Conservation (phyloP, 2,329 filamentous ascomycete genomes). For the Phoma sp. region DNA sequence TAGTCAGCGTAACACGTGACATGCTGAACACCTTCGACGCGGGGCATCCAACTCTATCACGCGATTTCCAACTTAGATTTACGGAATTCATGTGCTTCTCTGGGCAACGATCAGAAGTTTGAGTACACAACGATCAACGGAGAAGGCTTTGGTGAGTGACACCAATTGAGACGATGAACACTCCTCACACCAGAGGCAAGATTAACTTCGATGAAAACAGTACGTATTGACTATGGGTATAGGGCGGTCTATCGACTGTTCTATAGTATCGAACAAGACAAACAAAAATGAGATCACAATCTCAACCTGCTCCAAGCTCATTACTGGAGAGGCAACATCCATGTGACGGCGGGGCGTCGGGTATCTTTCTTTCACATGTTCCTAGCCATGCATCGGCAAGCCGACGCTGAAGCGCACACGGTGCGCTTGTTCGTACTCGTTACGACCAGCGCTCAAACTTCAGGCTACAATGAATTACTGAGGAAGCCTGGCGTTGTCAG, state of each 20-base stretch:
- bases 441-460: slow-evolving; percentile 24
- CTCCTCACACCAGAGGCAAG: neutral
- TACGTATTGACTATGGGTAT: slow-evolving; percentile 21
- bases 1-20: slow-evolving; percentile 4
- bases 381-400: slow-evolving; percentile 19
- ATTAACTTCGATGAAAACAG: slow-evolving; percentile 4
- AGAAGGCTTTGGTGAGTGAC: neutral
- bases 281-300: slow-evolving; percentile 3
- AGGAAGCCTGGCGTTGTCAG: slow-evolving; percentile 9
- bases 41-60: neutral
- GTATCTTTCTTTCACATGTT: slow-evolving; percentile 29
- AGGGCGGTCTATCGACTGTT: slow-evolving; percentile 20
- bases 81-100: no score
- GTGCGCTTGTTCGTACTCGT: slow-evolving; percentile 17
- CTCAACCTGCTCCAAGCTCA: slow-evolving; percentile 11
- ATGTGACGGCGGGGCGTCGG: slow-evolving; percentile 34
- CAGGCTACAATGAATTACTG: slow-evolving; percentile 11
- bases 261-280: slow-evolving; percentile 12
- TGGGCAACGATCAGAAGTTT: neutral
- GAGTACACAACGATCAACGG: no score
- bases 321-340: slow-evolving; percentile 13
- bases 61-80: neutral
- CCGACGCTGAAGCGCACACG: slow-evolving; percentile 23
- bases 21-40: neutral
- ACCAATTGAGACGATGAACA: no score